A percentile compares a stretch with the other conserved stretches of the same genome.
phyloP scores from a whole-genome alignment of 2,329 filamentous ascomycete species.

The Trichophaea hybrida region DNA sequence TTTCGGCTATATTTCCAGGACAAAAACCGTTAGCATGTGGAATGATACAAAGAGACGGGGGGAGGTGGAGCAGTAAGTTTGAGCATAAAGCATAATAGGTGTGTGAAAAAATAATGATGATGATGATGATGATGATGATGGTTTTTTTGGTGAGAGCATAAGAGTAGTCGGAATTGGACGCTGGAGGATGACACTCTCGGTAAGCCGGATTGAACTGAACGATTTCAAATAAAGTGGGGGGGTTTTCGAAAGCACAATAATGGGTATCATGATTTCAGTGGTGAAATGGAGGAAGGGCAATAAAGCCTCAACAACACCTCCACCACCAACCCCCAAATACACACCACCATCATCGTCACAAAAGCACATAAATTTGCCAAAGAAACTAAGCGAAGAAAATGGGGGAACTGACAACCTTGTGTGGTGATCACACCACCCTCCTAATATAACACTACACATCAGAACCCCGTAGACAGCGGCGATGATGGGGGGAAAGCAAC shows the following conservation, averaged over 20 bases:
- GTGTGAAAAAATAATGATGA: not conserved
- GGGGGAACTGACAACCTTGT: conserved; percentile 95
- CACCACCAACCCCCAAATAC: not conserved
- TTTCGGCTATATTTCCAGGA: conserved; percentile 55
- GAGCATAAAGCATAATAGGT: not conserved
- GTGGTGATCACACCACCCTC: conserved; percentile 98
- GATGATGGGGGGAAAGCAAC: conserved; percentile 5
- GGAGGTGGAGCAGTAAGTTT: not conserved
- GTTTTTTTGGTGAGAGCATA: not conserved
- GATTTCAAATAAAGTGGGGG: not conserved
- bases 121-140: not conserved
- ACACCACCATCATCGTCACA: not conserved
- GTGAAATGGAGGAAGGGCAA: not conserved
- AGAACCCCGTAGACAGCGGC: not conserved
- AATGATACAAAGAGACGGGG: not conserved
- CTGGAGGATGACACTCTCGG: conserved; percentile 1
- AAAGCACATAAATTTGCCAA: conserved; percentile 8
- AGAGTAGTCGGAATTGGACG: not conserved
- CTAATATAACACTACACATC: conserved; percentile 29
- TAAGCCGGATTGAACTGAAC: not conserved
- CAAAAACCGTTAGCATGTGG: conserved; percentile 6
- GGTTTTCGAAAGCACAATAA: not conserved
- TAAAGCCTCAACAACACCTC: not conserved
- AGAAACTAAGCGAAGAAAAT: conserved; percentile 37
- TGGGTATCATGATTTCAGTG: not conserved